Base-by-base conservation (phyloP, 495 filamentous ascomycete genomes). In the Neurospora cerealis region DNA sequence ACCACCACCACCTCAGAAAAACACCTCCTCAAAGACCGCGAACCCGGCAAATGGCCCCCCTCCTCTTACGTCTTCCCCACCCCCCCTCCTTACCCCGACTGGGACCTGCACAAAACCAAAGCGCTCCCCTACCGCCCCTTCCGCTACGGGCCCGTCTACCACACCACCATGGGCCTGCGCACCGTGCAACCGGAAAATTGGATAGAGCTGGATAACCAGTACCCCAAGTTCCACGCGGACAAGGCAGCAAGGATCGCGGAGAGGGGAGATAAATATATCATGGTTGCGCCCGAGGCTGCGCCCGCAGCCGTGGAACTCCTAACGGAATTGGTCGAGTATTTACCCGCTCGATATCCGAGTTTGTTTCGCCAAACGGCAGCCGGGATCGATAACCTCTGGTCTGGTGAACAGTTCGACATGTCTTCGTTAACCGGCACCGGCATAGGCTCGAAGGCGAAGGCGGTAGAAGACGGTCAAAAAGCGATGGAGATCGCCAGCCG, bases 161-260 rank as follows among this genome's bases (percentile, higher is more conserved):
- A 93, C 78, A 87, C 94, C 72, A 96, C 92, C 2, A 93, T 97
- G 92, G 94, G 94, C 3, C 84, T 97, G 17, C 87, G 93, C 66
- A 89, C 86, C 32, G 88, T 96, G 86, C 87, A 91, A 74, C 93
- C 90, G 85, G 89, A 91, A 76, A 91, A 93, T 44, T 97, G 93
- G 93, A 96, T 96, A 75, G 91, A 96, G 82, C 88, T 97, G 44
- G 94, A 97, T 83, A 94, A 92, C 77, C 89, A 96, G 69, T 97
- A 89, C 81, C 85, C 89, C 4, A 88, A 88, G 71, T 97, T 87
- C 82, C 93, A 97, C 82, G 86, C 87, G 54, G 87, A 89, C 77
- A 97, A 96, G 81, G 86, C 87, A 4, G 84, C 83, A 6, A 88
- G 94, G 1, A 93, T 97, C 73, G 72, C 83, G 71, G 89, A 93